Base-by-base conservation (phyloP, 2,329 filamentous ascomycete species). In the Corinectria fuckeliana region DNA sequence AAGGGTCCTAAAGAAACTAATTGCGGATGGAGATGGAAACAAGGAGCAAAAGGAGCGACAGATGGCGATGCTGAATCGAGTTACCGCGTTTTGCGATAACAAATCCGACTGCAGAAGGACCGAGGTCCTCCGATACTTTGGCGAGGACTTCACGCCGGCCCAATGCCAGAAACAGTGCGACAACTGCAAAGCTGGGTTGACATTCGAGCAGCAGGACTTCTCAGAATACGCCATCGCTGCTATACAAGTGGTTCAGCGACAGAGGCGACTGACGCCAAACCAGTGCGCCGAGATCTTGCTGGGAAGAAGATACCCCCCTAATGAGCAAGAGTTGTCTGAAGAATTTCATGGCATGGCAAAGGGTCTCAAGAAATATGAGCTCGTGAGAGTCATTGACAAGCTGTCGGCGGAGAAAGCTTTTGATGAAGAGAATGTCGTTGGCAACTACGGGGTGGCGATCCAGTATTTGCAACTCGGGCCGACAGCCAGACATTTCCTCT, bases 111-210 rank as follows among this genome's bases (percentile, higher is more conserved):
- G 95, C 73, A 89, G 95, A 62, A 85, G 95, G 60, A 89, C 91
- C 1, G 91, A 96, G 74, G 89, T 99, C 14, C 85, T 99, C 30
- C 86, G 86, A n/a, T 99, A 99, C 75, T 99, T 99, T 79, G 93
- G 90, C 57, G 96, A 99, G 75, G 81, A 82, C 1, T 99, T 98
- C 72, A 79, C 85, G 50, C 81, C 82, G 34, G 83, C 86, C 11
- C 83, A 91, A 50, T 99, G 95, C 76, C 81, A 87, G 48, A 82
- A 85, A 50, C 85, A 83, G 1, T 99, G 95, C 75, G 96, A 99
- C 79, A 98, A 97, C 72, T 99, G 95, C 81, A 87, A 84, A 64
- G 91, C 88, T 3, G 87, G 86, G 21, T 81, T 85, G 44, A 82
- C 83, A 3, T 95, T 92, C 69, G 88, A 93, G 67, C 81, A 84